These are phyloP conservation scores for Botrytis fragariae DNA, from an alignment of 2,329 filamentous ascomycete genomes.

Conservation along the genomic window DNA sequence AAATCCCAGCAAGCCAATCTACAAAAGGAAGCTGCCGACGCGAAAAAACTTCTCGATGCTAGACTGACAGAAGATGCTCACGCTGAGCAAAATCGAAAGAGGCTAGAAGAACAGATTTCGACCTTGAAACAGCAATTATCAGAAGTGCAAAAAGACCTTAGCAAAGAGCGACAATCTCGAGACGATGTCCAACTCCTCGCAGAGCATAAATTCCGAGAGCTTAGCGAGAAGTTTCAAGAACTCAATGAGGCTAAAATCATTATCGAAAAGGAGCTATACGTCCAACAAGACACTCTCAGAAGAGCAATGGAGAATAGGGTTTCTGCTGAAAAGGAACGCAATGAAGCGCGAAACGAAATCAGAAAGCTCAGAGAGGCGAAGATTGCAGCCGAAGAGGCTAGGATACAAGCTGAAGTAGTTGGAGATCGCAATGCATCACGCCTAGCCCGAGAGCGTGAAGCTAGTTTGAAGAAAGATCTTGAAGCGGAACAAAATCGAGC, in stretches of 20 bases:
- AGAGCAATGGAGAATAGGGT: slow-evolving; percentile 79
- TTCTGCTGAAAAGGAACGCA: slow-evolving; percentile 80
- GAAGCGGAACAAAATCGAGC: slow-evolving; percentile 74
- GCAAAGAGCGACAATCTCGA: slow-evolving; percentile 85
- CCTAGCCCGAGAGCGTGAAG: slow-evolving; percentile 76
- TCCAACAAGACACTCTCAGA: slow-evolving; percentile 86
- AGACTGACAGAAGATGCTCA: slow-evolving; percentile 88
- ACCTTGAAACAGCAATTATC: slow-evolving; percentile 85
- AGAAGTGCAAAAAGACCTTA: slow-evolving; percentile 82
- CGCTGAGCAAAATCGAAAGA: slow-evolving; percentile 73
- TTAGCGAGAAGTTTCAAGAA: slow-evolving; percentile 81
- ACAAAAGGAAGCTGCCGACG: slow-evolving; percentile 84
- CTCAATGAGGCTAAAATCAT: slow-evolving; percentile 94
- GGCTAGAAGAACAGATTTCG: slow-evolving; percentile 83
- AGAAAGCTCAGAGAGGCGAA: slow-evolving; percentile 80
- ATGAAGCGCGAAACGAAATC: slow-evolving; percentile 84
- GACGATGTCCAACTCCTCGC: slow-evolving; percentile 90
- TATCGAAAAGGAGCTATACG: slow-evolving; percentile 96
- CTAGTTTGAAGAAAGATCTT: slow-evolving; percentile 73
- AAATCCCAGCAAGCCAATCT: slow-evolving; percentile 80
- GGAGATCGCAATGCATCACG: slow-evolving; percentile 77
- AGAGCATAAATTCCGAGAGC: slow-evolving; percentile 78
- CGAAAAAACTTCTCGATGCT: slow-evolving; percentile 80
- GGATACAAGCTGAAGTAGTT: slow-evolving; percentile 74
- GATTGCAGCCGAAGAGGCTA: slow-evolving; percentile 79